These are phyloP conservation scores for Moniliella sp. DNA, from an alignment of 1,284 basidiomycete species.

Conservation along the genomic window DNA sequence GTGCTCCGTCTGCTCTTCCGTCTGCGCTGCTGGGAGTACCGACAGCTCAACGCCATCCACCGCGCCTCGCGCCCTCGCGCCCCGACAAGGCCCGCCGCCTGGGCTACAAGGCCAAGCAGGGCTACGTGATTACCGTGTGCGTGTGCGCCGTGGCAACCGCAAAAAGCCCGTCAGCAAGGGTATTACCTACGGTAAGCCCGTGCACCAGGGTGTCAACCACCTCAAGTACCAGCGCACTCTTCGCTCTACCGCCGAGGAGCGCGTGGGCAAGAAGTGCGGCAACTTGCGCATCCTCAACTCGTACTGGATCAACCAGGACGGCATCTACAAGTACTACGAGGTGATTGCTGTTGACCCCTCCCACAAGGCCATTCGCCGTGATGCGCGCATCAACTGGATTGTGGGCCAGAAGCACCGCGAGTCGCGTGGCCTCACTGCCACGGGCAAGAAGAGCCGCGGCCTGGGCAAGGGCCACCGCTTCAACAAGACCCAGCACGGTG, in stretches of 20 bases:
- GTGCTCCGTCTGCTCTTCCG: constrained; percentile 93
- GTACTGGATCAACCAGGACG: constrained; percentile 99
- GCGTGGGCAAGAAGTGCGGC: constrained; percentile 83
- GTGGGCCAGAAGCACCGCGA: constrained; percentile 95
- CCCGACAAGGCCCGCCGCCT: constrained; percentile 96
- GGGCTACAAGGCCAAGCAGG: constrained; percentile 99
- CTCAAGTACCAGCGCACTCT: constrained; percentile 91
- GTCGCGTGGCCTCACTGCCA: constrained; percentile 81
- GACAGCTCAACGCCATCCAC: constrained; percentile 87
- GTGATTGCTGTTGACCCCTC: constrained; percentile 89
- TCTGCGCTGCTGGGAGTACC: constrained; percentile 83
- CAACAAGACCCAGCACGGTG: constrained; percentile 55
- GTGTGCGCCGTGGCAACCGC: constrained; percentile 92
- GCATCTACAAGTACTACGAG: constrained; percentile 97
- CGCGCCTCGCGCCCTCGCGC: constrained; percentile 84
- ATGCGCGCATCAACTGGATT: constrained; percentile 97
- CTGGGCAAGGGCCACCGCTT: constrained; percentile 82
- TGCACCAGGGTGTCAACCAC: constrained; percentile 97
- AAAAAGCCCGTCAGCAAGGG: constrained; percentile 98
- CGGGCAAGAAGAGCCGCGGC: constrained; percentile 53
- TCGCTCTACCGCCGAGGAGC: constrained; percentile 85
- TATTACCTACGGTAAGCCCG: constrained; percentile 95
- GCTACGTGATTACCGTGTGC: constrained; percentile 93
- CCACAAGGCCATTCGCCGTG: constrained; percentile 76
- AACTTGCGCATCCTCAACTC: constrained; percentile 78